Evolutionary conservation across 805 yeast species (phyloP).

Genomic region (Candida parachauliodes): DNA sequence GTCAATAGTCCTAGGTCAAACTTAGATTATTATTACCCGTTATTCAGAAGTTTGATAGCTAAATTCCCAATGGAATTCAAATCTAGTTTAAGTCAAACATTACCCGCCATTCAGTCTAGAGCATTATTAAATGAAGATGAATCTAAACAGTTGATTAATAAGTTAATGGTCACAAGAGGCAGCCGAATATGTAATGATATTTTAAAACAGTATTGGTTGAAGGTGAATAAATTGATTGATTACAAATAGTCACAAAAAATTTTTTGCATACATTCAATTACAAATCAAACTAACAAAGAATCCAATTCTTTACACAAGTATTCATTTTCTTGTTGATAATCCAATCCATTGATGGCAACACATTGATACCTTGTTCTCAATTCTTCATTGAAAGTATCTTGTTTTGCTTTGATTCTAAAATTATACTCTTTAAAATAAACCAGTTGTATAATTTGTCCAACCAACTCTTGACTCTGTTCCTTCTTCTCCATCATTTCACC

Average conservation of each 20-base stretch:
- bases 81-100: constrained; percentile 35
- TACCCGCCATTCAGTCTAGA: constrained; percentile 10
- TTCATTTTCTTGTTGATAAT: constrained; percentile 59
- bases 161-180: constrained; percentile 62
- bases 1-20: constrained; percentile 53
- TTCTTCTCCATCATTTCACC: constrained; percentile 53
- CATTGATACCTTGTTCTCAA: constrained; percentile 74
- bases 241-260: no score
- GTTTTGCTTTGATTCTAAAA: constrained; percentile 77
- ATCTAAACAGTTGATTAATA: constrained; percentile 42
- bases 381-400: constrained; percentile 78
- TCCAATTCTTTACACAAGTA: constrained; percentile 48
- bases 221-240: constrained; percentile 52
- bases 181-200: constrained; percentile 56
- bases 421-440: constrained; percentile 64
- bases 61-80: constrained; percentile 49
- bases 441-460: constrained; percentile 43
- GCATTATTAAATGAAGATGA: constrained; percentile 27
- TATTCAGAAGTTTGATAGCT: constrained; percentile 44
- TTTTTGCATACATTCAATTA: no score
- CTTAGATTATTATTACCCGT: constrained; percentile 52
- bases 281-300: constrained; percentile 13
- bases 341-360: constrained; percentile 48
- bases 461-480: constrained; percentile 35
- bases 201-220: constrained; percentile 63